Evolutionary conservation across 148 eudicot genomes (phyloP).

Genomic region (Cornus controversa): DNA sequence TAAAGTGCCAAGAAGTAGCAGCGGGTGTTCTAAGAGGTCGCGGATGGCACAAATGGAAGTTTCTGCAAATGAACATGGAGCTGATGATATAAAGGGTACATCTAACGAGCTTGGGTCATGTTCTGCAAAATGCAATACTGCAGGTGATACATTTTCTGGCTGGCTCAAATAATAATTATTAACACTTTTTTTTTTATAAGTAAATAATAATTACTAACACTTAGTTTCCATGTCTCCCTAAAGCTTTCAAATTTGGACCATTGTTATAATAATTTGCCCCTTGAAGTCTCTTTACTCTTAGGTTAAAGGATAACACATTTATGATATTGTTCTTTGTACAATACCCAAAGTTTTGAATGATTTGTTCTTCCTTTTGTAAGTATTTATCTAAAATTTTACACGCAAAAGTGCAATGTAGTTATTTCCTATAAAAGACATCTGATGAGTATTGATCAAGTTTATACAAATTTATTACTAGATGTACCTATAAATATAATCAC

Average conservation of each 20-base stretch:
- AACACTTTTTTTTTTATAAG: too few relatives aligned
- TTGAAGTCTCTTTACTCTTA: background rate
- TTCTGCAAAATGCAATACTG: conserved; percentile 35
- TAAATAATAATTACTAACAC: background rate
- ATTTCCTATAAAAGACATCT: too few relatives aligned
- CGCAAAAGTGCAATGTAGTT: background rate
- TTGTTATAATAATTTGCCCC: background rate
- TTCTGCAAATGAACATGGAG: conserved; percentile 34
- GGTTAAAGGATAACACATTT: background rate
- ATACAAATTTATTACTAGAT: background rate
- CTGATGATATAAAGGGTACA: conserved; percentile 42
- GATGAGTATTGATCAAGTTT: background rate
- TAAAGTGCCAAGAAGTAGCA: conserved; percentile 46
- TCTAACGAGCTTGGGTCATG: conserved; percentile 33
- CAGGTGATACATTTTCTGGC: conserved; percentile 40
- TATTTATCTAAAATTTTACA: background rate
- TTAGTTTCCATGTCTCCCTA: background rate
- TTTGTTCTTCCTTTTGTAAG: background rate
- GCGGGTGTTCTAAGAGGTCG: conserved; percentile 53
- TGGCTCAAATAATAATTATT: background rate
- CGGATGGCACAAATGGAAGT: conserved; percentile 50
- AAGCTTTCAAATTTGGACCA: background rate
- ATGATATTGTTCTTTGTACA: background rate
- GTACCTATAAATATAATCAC: background rate
- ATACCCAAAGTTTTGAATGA: background rate